A percentile compares a stretch with the other conserved stretches of the same genome.
phyloP scores from a whole-genome alignment of 345 rosid species.

The Luvunga scandens region DNA sequence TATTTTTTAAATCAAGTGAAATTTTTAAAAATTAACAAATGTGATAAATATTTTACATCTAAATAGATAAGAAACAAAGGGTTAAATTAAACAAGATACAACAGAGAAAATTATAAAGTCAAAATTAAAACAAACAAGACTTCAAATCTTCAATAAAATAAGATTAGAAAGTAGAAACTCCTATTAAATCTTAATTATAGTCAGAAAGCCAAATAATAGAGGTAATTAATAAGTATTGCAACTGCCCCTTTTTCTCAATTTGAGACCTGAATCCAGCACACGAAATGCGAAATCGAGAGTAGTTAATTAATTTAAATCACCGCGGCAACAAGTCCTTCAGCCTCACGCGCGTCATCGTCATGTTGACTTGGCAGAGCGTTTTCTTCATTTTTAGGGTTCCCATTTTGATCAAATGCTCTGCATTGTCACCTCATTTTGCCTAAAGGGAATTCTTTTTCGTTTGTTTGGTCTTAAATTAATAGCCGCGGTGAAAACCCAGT shows the following conservation, averaged over 20 bases:
- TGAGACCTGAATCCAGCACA: not conserved
- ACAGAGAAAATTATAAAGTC: not conserved
- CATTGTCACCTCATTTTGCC: not conserved
- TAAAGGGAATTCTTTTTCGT: not conserved
- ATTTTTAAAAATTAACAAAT: too few relatives aligned
- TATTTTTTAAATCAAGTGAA: too few relatives aligned
- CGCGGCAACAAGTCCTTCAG: not conserved
- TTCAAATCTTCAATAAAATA: too few relatives aligned
- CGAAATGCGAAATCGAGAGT: slow-evolving; percentile 6
- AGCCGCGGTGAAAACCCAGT: not conserved
- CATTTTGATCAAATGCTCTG: not conserved
- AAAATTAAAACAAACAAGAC: not conserved
- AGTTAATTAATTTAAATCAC: slow-evolving; percentile 2
- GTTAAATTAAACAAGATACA: not conserved
- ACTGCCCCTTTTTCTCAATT: not conserved
- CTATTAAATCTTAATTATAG: too few relatives aligned
- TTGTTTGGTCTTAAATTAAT: not conserved
- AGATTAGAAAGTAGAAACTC: not conserved
- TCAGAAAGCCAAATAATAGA: not conserved
- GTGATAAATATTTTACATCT: too few relatives aligned
- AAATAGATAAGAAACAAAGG: too few relatives aligned
- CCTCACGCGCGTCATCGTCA: not conserved
- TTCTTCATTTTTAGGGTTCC: slow-evolving; percentile 9
- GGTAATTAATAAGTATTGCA: too few relatives aligned
- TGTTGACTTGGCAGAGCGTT: slow-evolving; percentile 9